A percentile compares a stretch with the other conserved stretches of the same genome.
These are phyloP conservation scores for Lepiota venenata DNA, from an alignment of 768 basidiomycete species.

Conservation along the genomic window DNA sequence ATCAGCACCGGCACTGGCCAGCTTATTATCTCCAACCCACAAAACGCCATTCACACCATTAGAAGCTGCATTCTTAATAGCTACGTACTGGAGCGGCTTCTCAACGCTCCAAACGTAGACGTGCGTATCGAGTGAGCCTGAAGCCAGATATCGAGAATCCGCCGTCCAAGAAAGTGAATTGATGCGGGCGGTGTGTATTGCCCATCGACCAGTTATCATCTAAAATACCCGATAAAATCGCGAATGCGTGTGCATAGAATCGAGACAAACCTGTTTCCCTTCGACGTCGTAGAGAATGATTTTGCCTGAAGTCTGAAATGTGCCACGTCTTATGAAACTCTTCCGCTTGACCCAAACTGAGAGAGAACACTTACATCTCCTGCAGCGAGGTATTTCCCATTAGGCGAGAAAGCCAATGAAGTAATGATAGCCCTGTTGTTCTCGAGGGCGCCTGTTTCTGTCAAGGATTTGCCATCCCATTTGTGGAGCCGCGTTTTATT, in stretches of 20 bases:
- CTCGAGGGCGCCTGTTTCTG: conserved; percentile 53
- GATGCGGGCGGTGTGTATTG: conserved; percentile 81
- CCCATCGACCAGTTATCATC: conserved; percentile 77
- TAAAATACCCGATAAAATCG: conserved; percentile 21
- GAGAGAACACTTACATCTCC: conserved; percentile 69
- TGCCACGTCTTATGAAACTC: background rate
- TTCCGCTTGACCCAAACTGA: background rate
- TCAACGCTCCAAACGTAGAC: conserved; percentile 84
- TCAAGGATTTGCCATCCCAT: conserved; percentile 66
- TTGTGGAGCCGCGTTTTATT: conserved; percentile 69
- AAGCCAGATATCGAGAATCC: conserved; percentile 75
- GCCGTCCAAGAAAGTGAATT: conserved; percentile 74
- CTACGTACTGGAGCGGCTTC: conserved; percentile 68
- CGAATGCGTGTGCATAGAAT: background rate
- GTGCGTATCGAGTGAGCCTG: conserved; percentile 90
- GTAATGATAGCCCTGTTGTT: conserved; percentile 71
- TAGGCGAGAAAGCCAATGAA: conserved; percentile 75
- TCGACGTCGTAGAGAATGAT: conserved; percentile 73
- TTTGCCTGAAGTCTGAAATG: conserved; percentile 69
- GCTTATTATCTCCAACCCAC: conserved; percentile 62
- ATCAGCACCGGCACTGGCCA: conserved; percentile 80
- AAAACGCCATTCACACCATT: conserved; percentile 81
- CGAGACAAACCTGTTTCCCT: conserved; percentile 51
- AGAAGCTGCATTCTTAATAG: conserved; percentile 82
- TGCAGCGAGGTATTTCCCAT: conserved; percentile 70